These are phyloP conservation scores for Zygosaccharomyces sapae DNA, from an alignment of 1,139 yeast genomes.

Conservation along the genomic window DNA sequence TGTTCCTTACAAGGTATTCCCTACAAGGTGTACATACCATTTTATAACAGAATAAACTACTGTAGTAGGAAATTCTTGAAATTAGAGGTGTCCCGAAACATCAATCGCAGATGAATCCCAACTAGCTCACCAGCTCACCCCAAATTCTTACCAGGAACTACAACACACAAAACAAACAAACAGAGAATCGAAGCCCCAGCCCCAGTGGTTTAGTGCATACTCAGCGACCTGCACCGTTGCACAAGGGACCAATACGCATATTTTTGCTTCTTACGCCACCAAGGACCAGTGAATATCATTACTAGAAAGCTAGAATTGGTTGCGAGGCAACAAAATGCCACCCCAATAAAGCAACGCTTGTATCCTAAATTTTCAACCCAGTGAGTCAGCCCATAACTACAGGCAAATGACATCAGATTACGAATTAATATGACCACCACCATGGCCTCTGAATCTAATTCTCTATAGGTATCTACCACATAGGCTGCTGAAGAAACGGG, in stretches of 20 bases:
- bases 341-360: slow-evolving; percentile 44
- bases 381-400: slow-evolving; percentile 49
- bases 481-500: slow-evolving; percentile 52
- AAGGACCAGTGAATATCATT: slow-evolving; percentile 39
- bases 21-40: too few relatives aligned
- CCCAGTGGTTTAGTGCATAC: slow-evolving; percentile 14
- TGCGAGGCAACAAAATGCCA: slow-evolving; percentile 43
- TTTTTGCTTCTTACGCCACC: slow-evolving; percentile 39
- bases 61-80: too few relatives aligned
- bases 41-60: too few relatives aligned
- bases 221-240: slow-evolving; percentile 32
- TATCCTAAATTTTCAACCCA: slow-evolving; percentile 44
- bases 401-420: slow-evolving; percentile 45
- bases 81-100: too few relatives aligned
- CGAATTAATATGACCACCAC: slow-evolving; percentile 42
- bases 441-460: slow-evolving; percentile 51
- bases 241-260: slow-evolving; percentile 39
- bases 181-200: too few relatives aligned
- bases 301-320: slow-evolving; percentile 43
- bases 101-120: too few relatives aligned
- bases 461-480: slow-evolving; percentile 52
- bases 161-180: too few relatives aligned
- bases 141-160: too few relatives aligned
- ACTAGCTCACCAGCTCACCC: too few relatives aligned
- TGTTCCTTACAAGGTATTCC: too few relatives aligned